Conservation (phyloP, 2,329 filamentous ascomycete species). For the Botrytis paeoniae region DNA sequence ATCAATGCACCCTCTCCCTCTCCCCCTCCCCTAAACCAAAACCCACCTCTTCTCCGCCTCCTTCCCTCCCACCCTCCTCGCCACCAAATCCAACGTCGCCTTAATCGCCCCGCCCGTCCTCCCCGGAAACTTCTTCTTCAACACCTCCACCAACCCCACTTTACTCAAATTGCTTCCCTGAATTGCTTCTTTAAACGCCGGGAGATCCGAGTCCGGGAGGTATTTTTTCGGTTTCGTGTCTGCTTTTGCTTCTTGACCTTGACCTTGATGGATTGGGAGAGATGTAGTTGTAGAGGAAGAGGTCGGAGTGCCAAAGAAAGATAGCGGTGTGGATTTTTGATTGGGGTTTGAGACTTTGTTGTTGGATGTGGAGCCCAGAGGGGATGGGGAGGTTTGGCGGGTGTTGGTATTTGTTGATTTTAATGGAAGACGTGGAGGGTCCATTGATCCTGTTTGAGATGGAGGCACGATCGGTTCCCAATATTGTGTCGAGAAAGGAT, state of each 20-base stretch:
- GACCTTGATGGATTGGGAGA: neutral
- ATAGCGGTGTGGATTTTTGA: neutral
- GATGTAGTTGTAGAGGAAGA: neutral
- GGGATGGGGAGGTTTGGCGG: constrained; percentile 20
- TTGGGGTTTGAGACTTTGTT: neutral
- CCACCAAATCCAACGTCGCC: constrained; percentile 64
- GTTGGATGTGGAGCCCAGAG: neutral
- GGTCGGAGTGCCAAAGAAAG: neutral
- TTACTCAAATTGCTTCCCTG: constrained; percentile 70
- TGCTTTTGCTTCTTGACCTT: neutral
- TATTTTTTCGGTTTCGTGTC: constrained; percentile 32
- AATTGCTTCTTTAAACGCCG: constrained; percentile 64
- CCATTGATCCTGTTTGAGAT: constrained; percentile 29
- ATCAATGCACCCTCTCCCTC: neutral
- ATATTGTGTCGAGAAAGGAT: constrained; percentile 81
- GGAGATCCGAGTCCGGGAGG: constrained; percentile 30
- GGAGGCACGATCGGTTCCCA: constrained; percentile 51
- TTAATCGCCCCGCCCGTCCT: constrained; percentile 68
- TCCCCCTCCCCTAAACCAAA: constrained; percentile 11
- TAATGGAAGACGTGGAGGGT: constrained; percentile 39
- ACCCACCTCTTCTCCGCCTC: constrained; percentile 35
- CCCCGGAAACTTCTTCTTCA: constrained; percentile 72
- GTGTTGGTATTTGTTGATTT: constrained; percentile 32
- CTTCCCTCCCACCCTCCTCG: constrained; percentile 59
- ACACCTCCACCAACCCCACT: constrained; percentile 67